These are phyloP conservation scores for Fusarium sororula DNA, from an alignment of 2,329 filamentous ascomycete species.

Conservation along the genomic window DNA sequence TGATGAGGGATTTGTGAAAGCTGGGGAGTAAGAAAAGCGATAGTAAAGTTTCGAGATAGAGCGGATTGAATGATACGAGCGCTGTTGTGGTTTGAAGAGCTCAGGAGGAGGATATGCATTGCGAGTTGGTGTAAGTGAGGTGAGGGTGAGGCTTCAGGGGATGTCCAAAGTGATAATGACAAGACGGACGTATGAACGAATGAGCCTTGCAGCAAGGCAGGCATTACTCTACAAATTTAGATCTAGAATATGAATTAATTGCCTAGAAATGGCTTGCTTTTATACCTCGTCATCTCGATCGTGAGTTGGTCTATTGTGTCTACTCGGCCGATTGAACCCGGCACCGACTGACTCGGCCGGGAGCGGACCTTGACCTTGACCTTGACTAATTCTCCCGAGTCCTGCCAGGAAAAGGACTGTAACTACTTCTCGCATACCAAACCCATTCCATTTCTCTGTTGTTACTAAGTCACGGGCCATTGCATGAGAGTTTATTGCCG, in stretches of 20 bases:
- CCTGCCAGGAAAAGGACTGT: not conserved
- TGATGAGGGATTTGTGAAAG: not conserved
- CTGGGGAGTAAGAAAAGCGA: conserved; percentile 48
- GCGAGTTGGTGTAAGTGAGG: conserved; percentile 3
- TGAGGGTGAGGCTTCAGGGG: not conserved
- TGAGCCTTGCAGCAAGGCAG: too few relatives aligned
- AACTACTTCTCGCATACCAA: not conserved
- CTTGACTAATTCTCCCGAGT: not conserved
- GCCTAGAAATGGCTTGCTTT: not conserved
- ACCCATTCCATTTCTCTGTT: not conserved
- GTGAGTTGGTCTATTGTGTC: not conserved
- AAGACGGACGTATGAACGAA: too few relatives aligned
- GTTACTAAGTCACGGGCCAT: conserved; percentile 1
- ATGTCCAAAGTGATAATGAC: not conserved
- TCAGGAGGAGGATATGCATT: conserved; percentile 54
- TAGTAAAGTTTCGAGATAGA: conserved; percentile 51
- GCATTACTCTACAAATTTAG: not conserved
- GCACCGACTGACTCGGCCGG: conserved; percentile 35
- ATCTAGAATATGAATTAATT: too few relatives aligned
- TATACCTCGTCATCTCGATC: conserved; percentile 14
- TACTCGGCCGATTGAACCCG: conserved; percentile 40
- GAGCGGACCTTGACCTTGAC: not conserved
- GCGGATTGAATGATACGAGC: conserved; percentile 52
- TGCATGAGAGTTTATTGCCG: not conserved
- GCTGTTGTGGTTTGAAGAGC: conserved; percentile 58